A percentile compares a stretch with the other conserved stretches of the same genome.
Evolutionary conservation across 2,329 filamentous ascomycete species (phyloP).

Genomic region (Leptographium radiaticola): DNA sequence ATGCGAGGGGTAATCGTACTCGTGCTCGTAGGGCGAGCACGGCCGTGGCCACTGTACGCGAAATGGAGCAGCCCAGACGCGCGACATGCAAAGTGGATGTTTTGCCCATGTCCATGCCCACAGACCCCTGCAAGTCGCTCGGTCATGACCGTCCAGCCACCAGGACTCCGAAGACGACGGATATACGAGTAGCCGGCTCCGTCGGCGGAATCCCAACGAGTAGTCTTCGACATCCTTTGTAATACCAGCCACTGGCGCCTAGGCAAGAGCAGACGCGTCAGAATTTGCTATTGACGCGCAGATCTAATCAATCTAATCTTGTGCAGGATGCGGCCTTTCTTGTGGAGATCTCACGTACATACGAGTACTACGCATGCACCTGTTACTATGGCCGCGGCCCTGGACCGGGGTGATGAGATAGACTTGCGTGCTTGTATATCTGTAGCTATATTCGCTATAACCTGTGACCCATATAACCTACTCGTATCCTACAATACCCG

Average conservation of each 20-base stretch:
- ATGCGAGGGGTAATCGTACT: neutral
- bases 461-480: neutral
- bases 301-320: slow-evolving; percentile 4
- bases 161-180: no score
- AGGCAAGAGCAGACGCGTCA: neutral
- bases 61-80: neutral
- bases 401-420: no score
- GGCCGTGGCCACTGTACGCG: neutral
- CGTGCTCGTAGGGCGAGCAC: neutral
- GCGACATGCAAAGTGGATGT: neutral
- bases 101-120: neutral
- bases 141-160: no score
- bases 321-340: neutral
- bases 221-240: no score
- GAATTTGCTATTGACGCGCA: neutral
- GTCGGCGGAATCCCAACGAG: no score
- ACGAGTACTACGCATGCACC: neutral
- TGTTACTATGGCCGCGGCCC: neutral
- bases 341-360: neutral
- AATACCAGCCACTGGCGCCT: neutral
- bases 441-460: neutral
- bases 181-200: no score
- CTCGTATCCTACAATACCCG: neutral
- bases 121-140: neutral
- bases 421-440: neutral